Conservation (phyloP, 345 rosid genomes). For the Citrus unshiu region DNA sequence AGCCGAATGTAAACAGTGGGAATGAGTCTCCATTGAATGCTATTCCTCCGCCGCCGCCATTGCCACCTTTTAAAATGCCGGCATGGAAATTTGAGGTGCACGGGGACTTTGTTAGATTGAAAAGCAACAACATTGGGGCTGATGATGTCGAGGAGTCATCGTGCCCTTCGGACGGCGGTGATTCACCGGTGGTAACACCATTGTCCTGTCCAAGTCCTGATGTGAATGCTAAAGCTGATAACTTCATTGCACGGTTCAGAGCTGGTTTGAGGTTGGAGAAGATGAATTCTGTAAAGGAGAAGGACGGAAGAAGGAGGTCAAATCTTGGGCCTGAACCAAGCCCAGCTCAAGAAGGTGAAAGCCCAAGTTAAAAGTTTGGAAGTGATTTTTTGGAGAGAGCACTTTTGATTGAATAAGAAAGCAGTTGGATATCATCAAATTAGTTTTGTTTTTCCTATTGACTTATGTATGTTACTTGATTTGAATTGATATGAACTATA, state of each 20-base stretch:
- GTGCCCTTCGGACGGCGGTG: slow-evolving; percentile 23
- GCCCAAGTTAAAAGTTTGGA: neutral
- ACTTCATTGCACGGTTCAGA: slow-evolving; percentile 78
- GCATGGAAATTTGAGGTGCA: slow-evolving; percentile 55
- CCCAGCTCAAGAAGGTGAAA: neutral
- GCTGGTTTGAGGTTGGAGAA: slow-evolving; percentile 76
- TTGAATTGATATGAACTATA: neutral
- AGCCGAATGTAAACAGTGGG: slow-evolving; percentile 34
- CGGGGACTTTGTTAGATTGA: slow-evolving; percentile 72
- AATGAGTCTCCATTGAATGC: slow-evolving; percentile 50
- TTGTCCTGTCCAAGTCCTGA: slow-evolving; percentile 84
- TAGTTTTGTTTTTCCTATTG: neutral
- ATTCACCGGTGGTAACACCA: neutral
- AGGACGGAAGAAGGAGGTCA: slow-evolving; percentile 36
- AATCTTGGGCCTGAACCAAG: slow-evolving; percentile 49
- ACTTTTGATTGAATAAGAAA: neutral
- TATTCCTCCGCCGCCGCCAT: slow-evolving; percentile 79
- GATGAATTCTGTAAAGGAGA: slow-evolving; percentile 49
- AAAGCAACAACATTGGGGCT: slow-evolving; percentile 33
- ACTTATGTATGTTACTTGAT: neutral
- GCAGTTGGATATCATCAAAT: neutral
- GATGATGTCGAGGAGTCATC: slow-evolving; percentile 37
- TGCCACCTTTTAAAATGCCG: slow-evolving; percentile 70
- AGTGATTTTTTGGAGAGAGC: neutral
- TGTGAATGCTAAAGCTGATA: slow-evolving; percentile 76